phyloP scores from a whole-genome alignment of 2,329 filamentous ascomycete species.

The Xylaria sp. region DNA sequence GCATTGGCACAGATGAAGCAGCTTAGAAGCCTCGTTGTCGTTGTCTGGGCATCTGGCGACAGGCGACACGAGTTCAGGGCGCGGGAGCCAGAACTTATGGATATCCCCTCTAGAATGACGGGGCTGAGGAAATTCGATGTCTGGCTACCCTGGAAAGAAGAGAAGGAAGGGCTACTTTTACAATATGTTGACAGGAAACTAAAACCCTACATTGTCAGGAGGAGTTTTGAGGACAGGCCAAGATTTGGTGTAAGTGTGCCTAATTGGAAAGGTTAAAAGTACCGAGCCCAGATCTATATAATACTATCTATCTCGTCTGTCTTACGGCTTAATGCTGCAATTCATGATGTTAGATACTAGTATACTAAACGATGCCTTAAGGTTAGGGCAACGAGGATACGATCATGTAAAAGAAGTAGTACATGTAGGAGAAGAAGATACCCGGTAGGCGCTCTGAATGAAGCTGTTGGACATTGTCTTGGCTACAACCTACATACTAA shows the following conservation, averaged over 20 bases:
- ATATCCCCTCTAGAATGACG: slow-evolving; percentile 36
- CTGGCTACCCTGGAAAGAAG: slow-evolving; percentile 38
- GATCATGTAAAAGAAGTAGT: too few species aligned
- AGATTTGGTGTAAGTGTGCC: slow-evolving; percentile 39
- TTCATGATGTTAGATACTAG: too few species aligned
- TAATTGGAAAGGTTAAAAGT: slow-evolving; percentile 33
- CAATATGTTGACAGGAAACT: slow-evolving; percentile 1
- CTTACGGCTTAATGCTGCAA: too few species aligned
- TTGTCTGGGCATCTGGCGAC: slow-evolving; percentile 40
- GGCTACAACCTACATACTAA: too few species aligned
- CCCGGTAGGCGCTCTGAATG: too few species aligned
- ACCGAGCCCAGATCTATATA: not conserved
- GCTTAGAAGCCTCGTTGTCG: slow-evolving; percentile 34
- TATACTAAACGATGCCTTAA: too few species aligned
- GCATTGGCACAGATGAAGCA: slow-evolving; percentile 36
- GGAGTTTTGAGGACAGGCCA: slow-evolving; percentile 35
- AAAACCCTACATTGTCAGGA: slow-evolving; percentile 35
- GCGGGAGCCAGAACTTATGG: slow-evolving; percentile 37
- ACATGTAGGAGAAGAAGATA: too few species aligned
- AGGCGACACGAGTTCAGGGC: slow-evolving; percentile 37
- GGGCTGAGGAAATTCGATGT: slow-evolving; percentile 37
- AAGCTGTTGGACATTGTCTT: too few species aligned
- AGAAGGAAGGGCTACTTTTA: slow-evolving; percentile 22
- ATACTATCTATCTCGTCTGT: too few species aligned
- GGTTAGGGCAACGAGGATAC: too few species aligned